Base-by-base conservation (phyloP, 2,329 filamentous ascomycete species). In the Keithomyces neogunnii region DNA sequence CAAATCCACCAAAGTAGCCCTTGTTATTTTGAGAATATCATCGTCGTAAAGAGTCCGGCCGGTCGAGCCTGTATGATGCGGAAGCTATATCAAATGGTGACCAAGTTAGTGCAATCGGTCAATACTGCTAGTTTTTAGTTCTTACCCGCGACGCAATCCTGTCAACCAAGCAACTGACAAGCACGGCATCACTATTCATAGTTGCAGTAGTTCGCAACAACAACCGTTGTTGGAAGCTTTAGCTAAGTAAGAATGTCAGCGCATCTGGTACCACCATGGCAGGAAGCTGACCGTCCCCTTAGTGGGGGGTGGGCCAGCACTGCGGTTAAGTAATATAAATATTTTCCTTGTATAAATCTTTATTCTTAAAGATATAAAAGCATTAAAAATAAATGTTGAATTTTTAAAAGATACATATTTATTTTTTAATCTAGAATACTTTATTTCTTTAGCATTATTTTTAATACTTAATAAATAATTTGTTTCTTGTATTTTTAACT, bases 151-250 rank as follows among this genome's bases (percentile, higher is more conserved):
- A 79, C 55, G 78, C 76, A 59, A 84, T 73, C 67, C 80, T 78
- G 66, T 82, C 79, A 62, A 84, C 79, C 59, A 84, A 73, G 65
- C 76, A 80, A 69, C 75, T 73, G 62, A 84, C 78, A 60, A 83
- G 73, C 67, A 74, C 73, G 62, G 76, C 74, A 66, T 82, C 78
- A 64, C 75, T 74, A 65, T 77, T 81, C 79, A 83, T 83, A 30
- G 28, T 47, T 45, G 32, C 32, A 19, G 28, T 42, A 10, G n/a
- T 42, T 7, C 19, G 42, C 5, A 19, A 19, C 19, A 19, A 19
- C 19, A 19, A 19, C 19, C 19, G 19, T 19, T 19, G 19, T 19
- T 19, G 19, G 19, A 19, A 19, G 19, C 19, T 19, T 19, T 19
- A 40, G 19, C 9, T 3, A 39, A 39, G n/a, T 19, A 26, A 19